phyloP scores from a whole-genome alignment of 257 asterid genomes.

The Leptodermis oblonga region DNA sequence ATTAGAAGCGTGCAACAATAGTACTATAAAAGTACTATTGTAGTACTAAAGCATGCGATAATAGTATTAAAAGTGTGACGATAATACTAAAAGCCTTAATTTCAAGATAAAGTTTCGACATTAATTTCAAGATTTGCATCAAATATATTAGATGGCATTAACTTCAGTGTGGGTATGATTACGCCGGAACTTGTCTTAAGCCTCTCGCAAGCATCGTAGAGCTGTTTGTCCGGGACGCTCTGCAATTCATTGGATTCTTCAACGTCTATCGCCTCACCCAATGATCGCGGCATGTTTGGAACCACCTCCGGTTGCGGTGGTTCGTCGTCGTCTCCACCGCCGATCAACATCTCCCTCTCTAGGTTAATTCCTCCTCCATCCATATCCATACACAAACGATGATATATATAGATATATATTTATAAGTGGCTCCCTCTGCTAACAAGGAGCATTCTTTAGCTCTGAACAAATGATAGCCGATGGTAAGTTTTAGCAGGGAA shows the following conservation, averaged over 20 bases:
- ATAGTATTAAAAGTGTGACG: too few relatives aligned
- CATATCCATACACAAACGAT: slow-evolving; percentile 17
- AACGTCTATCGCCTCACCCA: not conserved
- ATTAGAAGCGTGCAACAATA: too few relatives aligned
- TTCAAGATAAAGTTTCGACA: too few relatives aligned
- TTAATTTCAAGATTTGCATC: too few relatives aligned
- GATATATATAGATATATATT: slow-evolving; percentile 4
- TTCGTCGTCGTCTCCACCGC: slow-evolving; percentile 14
- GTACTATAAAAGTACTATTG: too few relatives aligned
- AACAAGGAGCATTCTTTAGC: too few relatives aligned
- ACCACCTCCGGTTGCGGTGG: slow-evolving; percentile 23
- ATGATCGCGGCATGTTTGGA: not conserved
- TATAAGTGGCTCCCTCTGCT: too few relatives aligned
- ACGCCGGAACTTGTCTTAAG: not conserved
- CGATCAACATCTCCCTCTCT: slow-evolving; percentile 19
- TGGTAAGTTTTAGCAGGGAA: too few relatives aligned
- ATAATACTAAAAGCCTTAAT: too few relatives aligned
- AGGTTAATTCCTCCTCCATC: slow-evolving; percentile 6
- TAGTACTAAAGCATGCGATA: too few relatives aligned
- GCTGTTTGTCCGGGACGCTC: not conserved
- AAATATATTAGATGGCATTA: too few relatives aligned
- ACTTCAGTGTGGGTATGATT: not conserved
- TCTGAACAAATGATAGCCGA: too few relatives aligned
- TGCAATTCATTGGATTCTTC: slow-evolving; percentile 6
- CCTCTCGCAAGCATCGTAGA: slow-evolving; percentile 4